A percentile compares a stretch with the other conserved stretches of the same genome.
These are phyloP conservation scores for Aspergillus piperis DNA, from an alignment of 2,329 filamentous ascomycete species.

Conservation along the genomic window DNA sequence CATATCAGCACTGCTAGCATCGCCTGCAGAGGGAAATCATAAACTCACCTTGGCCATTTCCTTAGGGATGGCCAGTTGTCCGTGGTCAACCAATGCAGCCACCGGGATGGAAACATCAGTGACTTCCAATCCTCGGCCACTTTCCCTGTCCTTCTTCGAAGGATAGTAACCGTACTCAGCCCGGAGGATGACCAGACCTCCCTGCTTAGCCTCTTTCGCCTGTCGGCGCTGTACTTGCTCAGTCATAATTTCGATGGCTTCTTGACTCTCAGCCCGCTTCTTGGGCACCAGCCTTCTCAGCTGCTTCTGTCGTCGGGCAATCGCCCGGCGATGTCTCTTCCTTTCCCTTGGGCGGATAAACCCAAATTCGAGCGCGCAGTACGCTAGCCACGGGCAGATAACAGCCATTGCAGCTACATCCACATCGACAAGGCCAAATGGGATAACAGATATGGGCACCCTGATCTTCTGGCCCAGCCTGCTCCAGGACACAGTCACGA, in stretches of 20 bases:
- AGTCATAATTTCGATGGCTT: conserved; percentile 44
- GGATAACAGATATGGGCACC: conserved; percentile 42
- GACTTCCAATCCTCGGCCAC: conserved; percentile 27
- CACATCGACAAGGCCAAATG: conserved; percentile 34
- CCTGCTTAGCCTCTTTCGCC: conserved; percentile 34
- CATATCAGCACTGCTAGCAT: conserved; percentile 13
- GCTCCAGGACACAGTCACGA: conserved; percentile 43
- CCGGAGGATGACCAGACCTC: conserved; percentile 42
- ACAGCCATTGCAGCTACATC: conserved; percentile 40
- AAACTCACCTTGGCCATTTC: conserved; percentile 38
- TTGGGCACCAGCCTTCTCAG: conserved; percentile 39
- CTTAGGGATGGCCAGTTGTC: conserved; percentile 42
- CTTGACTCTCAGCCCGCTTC: conserved; percentile 39
- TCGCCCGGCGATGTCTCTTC: conserved; percentile 35
- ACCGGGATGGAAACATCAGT: conserved; percentile 47
- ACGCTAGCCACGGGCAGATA: conserved; percentile 42
- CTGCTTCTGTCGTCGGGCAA: conserved; percentile 40
- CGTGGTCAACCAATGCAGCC: conserved; percentile 46
- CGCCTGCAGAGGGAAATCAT: not conserved
- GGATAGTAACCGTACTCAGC: conserved; percentile 45
- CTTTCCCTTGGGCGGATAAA: conserved; percentile 42
- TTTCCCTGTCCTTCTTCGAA: conserved; percentile 27
- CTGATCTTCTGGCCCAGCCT: conserved; percentile 44
- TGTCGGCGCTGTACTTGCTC: conserved; percentile 44
- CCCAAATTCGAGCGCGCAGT: conserved; percentile 45